A percentile compares a stretch with the other conserved stretches of the same genome.
These are phyloP conservation scores for Coemansia sp. DNA, from an alignment of 192 early-diverging fungal species.

Conservation along the genomic window DNA sequence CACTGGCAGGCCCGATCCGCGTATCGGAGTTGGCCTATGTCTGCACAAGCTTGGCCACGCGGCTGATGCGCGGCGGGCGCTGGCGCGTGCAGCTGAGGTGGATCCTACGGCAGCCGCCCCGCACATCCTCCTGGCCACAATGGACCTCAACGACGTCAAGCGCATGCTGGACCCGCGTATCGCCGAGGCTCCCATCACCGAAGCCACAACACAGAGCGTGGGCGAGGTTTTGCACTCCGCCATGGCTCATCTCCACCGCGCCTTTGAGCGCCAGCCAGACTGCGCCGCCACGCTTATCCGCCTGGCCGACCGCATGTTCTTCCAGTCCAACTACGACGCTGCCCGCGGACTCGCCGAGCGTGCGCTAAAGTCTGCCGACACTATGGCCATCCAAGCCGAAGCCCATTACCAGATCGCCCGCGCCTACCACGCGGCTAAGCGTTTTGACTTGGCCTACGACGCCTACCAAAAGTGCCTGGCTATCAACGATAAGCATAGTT, in stretches of 20 bases:
- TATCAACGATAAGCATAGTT: conserved; percentile 67
- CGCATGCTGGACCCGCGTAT: conserved; percentile 29
- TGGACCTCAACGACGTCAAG: conserved; percentile 81
- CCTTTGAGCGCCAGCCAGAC: conserved; percentile 33
- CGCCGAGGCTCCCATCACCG: not conserved
- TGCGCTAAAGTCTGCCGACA: conserved; percentile 53
- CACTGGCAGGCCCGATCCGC: conserved; percentile 65
- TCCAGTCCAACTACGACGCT: conserved; percentile 45
- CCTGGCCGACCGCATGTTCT: conserved; percentile 62
- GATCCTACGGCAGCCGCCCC: conserved; percentile 72
- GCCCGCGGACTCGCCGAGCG: conserved; percentile 53
- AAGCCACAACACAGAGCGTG: not conserved
- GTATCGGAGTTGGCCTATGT: conserved; percentile 88
- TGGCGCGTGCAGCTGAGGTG: conserved; percentile 69
- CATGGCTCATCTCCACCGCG: conserved; percentile 36
- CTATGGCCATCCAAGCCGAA: conserved; percentile 62
- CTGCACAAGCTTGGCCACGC: conserved; percentile 72
- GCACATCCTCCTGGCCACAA: conserved; percentile 69
- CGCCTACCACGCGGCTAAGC: conserved; percentile 59
- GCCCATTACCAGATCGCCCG: conserved; percentile 64
- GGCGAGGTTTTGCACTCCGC: conserved; percentile 15
- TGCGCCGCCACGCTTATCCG: conserved; percentile 48
- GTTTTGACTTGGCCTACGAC: conserved; percentile 73
- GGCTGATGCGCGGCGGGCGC: conserved; percentile 69
- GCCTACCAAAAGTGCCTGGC: conserved; percentile 67